These are phyloP conservation scores for Mucor lusitanicus DNA, from an alignment of 371 early-diverging fungal genomes.

Conservation along the genomic window DNA sequence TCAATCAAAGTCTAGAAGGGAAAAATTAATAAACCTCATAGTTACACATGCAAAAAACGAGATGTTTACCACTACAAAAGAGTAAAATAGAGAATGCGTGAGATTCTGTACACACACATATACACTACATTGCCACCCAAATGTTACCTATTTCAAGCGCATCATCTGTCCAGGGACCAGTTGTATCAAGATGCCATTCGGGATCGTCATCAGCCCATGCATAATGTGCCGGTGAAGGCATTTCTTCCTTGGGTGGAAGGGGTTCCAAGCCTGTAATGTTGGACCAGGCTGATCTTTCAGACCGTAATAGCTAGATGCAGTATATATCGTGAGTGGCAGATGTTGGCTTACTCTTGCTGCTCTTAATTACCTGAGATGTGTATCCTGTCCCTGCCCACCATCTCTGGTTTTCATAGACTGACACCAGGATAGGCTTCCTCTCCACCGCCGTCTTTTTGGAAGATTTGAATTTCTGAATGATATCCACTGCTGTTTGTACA, in stretches of 20 bases:
- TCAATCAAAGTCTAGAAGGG: conserved; percentile 21
- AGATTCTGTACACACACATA: neutral
- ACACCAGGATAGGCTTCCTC: conserved; percentile 26
- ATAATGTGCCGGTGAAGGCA: conserved; percentile 41
- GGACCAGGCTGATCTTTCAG: conserved; percentile 38
- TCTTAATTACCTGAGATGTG: conserved; percentile 38
- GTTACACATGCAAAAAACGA: neutral
- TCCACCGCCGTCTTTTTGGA: conserved; percentile 6
- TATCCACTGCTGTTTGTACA: conserved; percentile 23
- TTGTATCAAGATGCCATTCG: conserved; percentile 46
- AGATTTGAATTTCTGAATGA: conserved; percentile 6
- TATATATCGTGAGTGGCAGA: neutral
- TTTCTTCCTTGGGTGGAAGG: conserved; percentile 40
- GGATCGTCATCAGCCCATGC: conserved; percentile 33
- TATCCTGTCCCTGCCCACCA: conserved; percentile 48
- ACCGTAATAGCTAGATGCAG: conserved; percentile 16
- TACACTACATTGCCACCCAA: neutral
- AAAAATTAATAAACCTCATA: neutral
- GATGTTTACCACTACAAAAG: conserved; percentile 6
- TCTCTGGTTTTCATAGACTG: conserved; percentile 51
- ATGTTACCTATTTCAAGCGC: conserved; percentile 42
- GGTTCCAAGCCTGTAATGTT: conserved; percentile 42
- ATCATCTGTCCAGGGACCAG: conserved; percentile 53
- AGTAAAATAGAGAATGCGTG: neutral
- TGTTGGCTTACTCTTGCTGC: neutral